Conservation (phyloP, 495 filamentous ascomycete genomes). For the Aspergillus nanangensis region DNA sequence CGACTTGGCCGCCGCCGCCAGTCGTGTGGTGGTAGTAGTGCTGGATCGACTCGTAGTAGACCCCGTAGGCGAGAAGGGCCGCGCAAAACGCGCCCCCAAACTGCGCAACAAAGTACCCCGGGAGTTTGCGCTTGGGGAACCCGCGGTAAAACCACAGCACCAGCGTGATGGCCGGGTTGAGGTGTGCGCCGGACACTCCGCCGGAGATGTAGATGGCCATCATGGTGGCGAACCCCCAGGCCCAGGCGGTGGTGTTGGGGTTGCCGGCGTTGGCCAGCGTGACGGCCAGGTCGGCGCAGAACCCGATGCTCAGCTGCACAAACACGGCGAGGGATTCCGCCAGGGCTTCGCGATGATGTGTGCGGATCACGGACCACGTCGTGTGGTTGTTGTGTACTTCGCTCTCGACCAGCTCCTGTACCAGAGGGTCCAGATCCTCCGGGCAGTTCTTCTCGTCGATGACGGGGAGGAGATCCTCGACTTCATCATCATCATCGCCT, state of each 20-base stretch:
- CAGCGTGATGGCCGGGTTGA: conserved; percentile 48
- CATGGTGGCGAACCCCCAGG: conserved; percentile 55
- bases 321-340: conserved; percentile 48
- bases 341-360: conserved; percentile 44
- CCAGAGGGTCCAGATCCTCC: conserved; percentile 37
- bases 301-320: conserved; percentile 40
- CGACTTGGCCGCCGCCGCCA: conserved; percentile 19
- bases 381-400: conserved; percentile 47
- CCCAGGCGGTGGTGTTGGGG: conserved; percentile 47
- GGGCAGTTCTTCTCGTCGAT: conserved; percentile 23
- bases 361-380: conserved; percentile 49
- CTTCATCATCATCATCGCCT: conserved; percentile 10
- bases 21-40: conserved; percentile 32
- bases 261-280: conserved; percentile 36
- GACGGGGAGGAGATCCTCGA: conserved; percentile 10
- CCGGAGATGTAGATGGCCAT: conserved; percentile 53
- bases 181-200: conserved; percentile 52
- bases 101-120: conserved; percentile 47
- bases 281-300: conserved; percentile 45
- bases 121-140: conserved; percentile 41
- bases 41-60: conserved; percentile 46
- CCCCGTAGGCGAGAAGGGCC: conserved; percentile 39
- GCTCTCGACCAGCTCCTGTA: conserved; percentile 38
- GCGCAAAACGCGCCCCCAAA: conserved; percentile 43
- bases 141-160: conserved; percentile 48